Evolutionary conservation across 2,329 filamentous ascomycete species (phyloP).

Genomic region (Plectosphaerella cucumerina): DNA sequence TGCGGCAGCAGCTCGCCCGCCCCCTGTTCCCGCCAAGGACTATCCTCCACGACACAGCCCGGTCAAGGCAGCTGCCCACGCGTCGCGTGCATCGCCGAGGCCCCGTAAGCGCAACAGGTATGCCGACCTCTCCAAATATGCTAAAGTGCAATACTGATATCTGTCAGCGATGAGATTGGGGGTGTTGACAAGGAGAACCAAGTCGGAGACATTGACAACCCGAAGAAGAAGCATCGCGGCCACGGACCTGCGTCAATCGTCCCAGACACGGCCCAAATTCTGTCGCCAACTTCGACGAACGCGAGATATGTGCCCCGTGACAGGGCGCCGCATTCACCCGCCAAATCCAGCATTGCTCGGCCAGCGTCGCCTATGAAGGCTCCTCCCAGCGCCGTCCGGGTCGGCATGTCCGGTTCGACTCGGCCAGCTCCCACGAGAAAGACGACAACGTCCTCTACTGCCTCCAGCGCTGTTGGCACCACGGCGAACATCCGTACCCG

Average conservation of each 20-base stretch:
- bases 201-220: slow-evolving; percentile 51
- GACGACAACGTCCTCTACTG: slow-evolving; percentile 37
- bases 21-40: slow-evolving; percentile 49
- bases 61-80: slow-evolving; percentile 26
- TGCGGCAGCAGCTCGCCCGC: slow-evolving; percentile 27
- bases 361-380: slow-evolving; percentile 61
- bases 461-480: slow-evolving; percentile 30
- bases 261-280: slow-evolving; percentile 52
- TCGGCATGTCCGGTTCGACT: slow-evolving; percentile 44
- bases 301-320: slow-evolving; percentile 61
- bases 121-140: slow-evolving; percentile 12
- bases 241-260: slow-evolving; percentile 35
- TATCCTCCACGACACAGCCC: slow-evolving; percentile 27
- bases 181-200: slow-evolving; percentile 76
- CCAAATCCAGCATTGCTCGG: slow-evolving; percentile 53
- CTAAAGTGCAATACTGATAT: slow-evolving; percentile 14
- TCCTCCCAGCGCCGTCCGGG: slow-evolving; percentile 30
- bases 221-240: slow-evolving; percentile 62
- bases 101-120: slow-evolving; percentile 50
- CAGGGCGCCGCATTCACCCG: slow-evolving; percentile 42
- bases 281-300: slow-evolving; percentile 82
- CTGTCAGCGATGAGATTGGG: slow-evolving; percentile 55
- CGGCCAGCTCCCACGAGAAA: slow-evolving; percentile 45
- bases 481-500: slow-evolving; percentile 25
- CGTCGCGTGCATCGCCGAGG: slow-evolving; percentile 12